These are phyloP conservation scores for Fusarium multiceps DNA, from an alignment of 2,329 filamentous ascomycete genomes.

Conservation along the genomic window DNA sequence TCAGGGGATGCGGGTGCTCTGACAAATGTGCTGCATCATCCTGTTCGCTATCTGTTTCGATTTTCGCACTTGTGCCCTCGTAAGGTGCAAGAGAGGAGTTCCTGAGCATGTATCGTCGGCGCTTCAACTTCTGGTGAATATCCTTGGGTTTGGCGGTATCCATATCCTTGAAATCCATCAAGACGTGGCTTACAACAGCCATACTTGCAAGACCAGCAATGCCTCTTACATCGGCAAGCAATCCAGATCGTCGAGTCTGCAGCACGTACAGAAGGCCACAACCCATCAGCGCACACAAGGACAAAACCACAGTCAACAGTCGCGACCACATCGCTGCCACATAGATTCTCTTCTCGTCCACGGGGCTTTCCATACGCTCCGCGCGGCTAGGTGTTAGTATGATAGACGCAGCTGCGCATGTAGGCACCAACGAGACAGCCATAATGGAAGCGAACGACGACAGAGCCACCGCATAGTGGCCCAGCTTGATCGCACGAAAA, in stretches of 20 bases:
- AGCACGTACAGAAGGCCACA: conserved; percentile 70
- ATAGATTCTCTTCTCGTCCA: conserved; percentile 63
- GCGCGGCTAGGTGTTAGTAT: conserved; percentile 65
- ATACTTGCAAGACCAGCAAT: conserved; percentile 80
- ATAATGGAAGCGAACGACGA: conserved; percentile 73
- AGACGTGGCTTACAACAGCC: conserved; percentile 78
- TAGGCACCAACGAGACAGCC: conserved; percentile 75
- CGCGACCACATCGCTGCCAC: conserved; percentile 71
- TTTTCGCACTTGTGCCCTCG: conserved; percentile 58
- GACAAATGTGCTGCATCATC: conserved; percentile 63
- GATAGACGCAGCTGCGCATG: conserved; percentile 72
- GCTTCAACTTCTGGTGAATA: conserved; percentile 75
- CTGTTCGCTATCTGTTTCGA: conserved; percentile 56
- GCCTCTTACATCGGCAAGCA: conserved; percentile 75
- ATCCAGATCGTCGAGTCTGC: conserved; percentile 70
- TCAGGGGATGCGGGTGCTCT: conserved; percentile 74
- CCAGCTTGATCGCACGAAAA: conserved; percentile 68
- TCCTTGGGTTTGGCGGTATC: conserved; percentile 73
- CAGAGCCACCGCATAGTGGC: conserved; percentile 75
- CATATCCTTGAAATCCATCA: conserved; percentile 79
- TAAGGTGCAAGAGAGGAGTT: conserved; percentile 78
- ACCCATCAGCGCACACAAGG: conserved; percentile 68
- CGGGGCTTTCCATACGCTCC: conserved; percentile 56
- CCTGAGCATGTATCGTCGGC: conserved; percentile 74
- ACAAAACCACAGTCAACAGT: conserved; percentile 66